A percentile compares a stretch with the other conserved stretches of the same genome.
These are phyloP conservation scores for Penicillium arizonense DNA, from an alignment of 495 filamentous ascomycete genomes.

Conservation along the genomic window DNA sequence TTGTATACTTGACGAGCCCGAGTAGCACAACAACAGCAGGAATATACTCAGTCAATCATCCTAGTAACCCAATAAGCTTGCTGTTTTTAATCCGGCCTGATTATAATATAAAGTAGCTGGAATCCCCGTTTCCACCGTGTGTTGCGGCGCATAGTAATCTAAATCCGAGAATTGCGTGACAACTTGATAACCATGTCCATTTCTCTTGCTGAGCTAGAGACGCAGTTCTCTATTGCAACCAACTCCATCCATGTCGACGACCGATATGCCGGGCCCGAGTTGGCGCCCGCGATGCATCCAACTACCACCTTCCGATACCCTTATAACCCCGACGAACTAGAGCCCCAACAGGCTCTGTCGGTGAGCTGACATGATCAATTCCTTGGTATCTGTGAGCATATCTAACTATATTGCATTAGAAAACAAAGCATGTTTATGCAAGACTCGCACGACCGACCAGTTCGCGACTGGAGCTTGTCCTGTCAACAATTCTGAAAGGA, in stretches of 20 bases:
- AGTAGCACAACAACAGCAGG: too few relatives aligned
- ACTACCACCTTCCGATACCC: neutral
- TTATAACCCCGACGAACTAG: neutral
- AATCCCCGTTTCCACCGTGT: too few relatives aligned
- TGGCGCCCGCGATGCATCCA: neutral
- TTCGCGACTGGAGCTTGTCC: neutral
- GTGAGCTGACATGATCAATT: neutral
- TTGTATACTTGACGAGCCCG: too few relatives aligned
- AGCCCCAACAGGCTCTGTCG: neutral
- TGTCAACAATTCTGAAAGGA: conserved; percentile 55
- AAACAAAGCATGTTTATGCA: neutral
- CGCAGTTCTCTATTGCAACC: neutral
- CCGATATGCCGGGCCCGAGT: neutral
- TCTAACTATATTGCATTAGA: neutral
- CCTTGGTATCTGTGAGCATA: neutral
- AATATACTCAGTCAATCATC: too few relatives aligned
- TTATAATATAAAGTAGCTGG: too few relatives aligned
- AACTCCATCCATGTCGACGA: neutral
- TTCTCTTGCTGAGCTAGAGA: neutral
- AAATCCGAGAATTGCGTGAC: too few relatives aligned
- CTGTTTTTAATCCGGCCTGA: too few relatives aligned
- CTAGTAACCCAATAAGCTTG: too few relatives aligned
- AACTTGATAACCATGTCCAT: too few relatives aligned
- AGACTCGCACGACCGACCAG: neutral
- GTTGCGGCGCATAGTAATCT: too few relatives aligned